These are phyloP conservation scores for Limonium bicolor DNA, from an alignment of 148 eudicot genomes.

Conservation along the genomic window DNA sequence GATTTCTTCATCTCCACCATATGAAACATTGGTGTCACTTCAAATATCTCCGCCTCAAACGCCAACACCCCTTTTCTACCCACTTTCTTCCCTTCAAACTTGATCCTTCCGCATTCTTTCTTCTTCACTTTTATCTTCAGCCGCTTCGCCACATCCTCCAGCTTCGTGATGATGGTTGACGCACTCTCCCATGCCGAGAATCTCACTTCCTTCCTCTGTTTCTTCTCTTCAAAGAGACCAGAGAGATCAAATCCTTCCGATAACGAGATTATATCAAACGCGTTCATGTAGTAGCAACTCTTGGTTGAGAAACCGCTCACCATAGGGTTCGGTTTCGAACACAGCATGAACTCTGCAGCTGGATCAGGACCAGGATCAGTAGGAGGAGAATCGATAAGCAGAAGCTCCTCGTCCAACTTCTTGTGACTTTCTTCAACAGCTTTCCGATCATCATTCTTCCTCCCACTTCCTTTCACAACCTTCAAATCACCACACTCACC, in stretches of 20 bases:
- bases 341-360: constrained; percentile 8
- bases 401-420: not conserved
- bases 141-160: constrained; percentile 27
- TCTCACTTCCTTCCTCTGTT: constrained; percentile 22
- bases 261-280: constrained; percentile 35
- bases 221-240: constrained; percentile 31
- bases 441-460: not conserved
- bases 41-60: constrained; percentile 34
- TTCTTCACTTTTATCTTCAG: constrained; percentile 28
- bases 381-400: not conserved
- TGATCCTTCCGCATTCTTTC: constrained; percentile 29
- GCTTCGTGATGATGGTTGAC: constrained; percentile 22
- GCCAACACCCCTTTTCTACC: constrained; percentile 27
- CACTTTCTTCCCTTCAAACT: constrained; percentile 24
- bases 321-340: constrained; percentile 4
- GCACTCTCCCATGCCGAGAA: constrained; percentile 24
- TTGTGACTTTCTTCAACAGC: too few species aligned
- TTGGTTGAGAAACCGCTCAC: constrained; percentile 7
- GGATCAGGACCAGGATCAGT: constrained; percentile 2
- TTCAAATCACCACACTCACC: constrained; percentile 24
- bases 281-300: constrained; percentile 25
- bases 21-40: constrained; percentile 37
- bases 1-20: constrained; percentile 37
- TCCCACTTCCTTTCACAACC: constrained; percentile 3
- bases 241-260: constrained; percentile 39